phyloP scores from a whole-genome alignment of 1,284 basidiomycete genomes.

The Tilletia horrida region DNA sequence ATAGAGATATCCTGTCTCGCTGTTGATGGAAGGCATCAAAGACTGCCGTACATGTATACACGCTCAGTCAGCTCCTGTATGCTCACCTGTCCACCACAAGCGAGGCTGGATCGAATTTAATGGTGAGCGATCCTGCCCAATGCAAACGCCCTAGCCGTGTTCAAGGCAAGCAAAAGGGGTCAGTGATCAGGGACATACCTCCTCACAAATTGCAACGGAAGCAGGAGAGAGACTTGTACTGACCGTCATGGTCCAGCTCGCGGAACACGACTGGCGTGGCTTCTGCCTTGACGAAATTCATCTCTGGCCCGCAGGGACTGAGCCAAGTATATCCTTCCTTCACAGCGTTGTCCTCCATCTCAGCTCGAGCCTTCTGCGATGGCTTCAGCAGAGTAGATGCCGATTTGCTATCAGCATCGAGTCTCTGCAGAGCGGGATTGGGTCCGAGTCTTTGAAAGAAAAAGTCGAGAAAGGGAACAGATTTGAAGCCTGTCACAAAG shows the following conservation, averaged over 20 bases:
- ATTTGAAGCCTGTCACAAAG: conserved; percentile 21
- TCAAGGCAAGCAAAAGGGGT: neutral
- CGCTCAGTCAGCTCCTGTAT: neutral
- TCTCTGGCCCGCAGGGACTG: conserved; percentile 22
- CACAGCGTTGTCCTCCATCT: neutral
- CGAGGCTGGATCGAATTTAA: conserved; percentile 15
- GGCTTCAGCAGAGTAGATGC: neutral
- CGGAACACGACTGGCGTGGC: conserved; percentile 23
- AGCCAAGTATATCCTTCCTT: conserved; percentile 19
- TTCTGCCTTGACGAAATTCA: conserved; percentile 20
- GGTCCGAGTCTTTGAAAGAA: conserved; percentile 22
- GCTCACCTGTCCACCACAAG: conserved; percentile 20
- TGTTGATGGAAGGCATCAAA: neutral
- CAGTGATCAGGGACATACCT: neutral
- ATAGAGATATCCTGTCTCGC: conserved; percentile 23
- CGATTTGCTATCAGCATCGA: too few species aligned
- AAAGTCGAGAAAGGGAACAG: conserved; percentile 25
- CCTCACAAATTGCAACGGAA: neutral
- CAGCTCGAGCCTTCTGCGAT: neutral
- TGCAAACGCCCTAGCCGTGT: neutral
- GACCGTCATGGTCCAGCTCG: conserved; percentile 18
- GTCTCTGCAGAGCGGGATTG: conserved; percentile 4
- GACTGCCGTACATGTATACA: too few species aligned
- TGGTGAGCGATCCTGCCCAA: conserved; percentile 19
- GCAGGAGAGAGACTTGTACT: neutral